phyloP scores from a whole-genome alignment of 257 asterid species.

The Orobanche coerulescens region DNA sequence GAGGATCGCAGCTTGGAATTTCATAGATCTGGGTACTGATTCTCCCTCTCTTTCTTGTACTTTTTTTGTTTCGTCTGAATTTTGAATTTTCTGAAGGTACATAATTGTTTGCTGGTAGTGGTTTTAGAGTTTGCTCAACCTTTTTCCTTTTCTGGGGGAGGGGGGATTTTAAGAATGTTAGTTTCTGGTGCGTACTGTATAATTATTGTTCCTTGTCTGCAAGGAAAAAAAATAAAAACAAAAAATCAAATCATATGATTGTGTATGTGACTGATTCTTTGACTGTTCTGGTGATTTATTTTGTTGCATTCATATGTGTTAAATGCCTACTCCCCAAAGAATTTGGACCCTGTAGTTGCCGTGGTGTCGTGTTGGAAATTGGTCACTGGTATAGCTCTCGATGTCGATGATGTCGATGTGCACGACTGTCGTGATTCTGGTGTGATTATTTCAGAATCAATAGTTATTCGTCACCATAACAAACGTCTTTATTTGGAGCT shows the following conservation, averaged over 20 bases:
- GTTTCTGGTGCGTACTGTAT: slow-evolving; percentile 1
- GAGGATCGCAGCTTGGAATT: slow-evolving; percentile 21
- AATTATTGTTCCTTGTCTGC: slow-evolving; percentile 10
- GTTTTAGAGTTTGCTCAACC: slow-evolving; percentile 24
- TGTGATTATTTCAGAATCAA: background rate
- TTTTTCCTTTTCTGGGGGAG: slow-evolving; percentile 12
- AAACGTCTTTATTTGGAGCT: slow-evolving; percentile 6
- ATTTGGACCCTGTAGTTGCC: slow-evolving; percentile 9
- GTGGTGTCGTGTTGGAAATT: background rate
- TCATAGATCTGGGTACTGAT: slow-evolving; percentile 42
- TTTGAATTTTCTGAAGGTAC: background rate
- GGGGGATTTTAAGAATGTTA: slow-evolving; percentile 14
- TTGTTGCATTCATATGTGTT: background rate
- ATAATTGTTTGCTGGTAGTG: background rate
- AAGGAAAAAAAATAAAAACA: too few species aligned
- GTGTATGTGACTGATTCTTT: slow-evolving; percentile 14
- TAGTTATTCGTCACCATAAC: background rate
- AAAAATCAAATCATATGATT: background rate
- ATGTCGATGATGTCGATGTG: background rate
- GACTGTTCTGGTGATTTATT: slow-evolving; percentile 1
- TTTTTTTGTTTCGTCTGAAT: background rate
- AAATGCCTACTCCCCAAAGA: background rate
- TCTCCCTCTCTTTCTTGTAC: background rate
- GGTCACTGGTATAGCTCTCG: background rate
- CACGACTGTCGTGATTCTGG: background rate